Evolutionary conservation across 805 yeast species (phyloP), one percentile per base, ranked within the genome.

Genomic region (Kodamaea kakaduensis): DNA sequence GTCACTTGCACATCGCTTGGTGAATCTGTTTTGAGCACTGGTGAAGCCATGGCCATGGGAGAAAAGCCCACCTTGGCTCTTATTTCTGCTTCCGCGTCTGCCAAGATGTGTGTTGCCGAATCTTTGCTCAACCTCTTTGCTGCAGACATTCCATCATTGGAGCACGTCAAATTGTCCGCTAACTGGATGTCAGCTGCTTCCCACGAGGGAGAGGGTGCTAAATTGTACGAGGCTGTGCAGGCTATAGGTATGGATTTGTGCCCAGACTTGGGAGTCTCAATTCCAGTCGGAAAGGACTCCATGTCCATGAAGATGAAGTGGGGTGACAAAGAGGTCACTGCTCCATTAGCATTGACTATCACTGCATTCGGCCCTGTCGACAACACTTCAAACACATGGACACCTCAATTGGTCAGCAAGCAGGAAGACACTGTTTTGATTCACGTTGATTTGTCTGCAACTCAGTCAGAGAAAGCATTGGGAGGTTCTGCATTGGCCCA

Each of bases 231-330:
- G 62, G 98, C 97, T 31, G 98, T 93, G 31, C 89, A 88, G 63
- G 97, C 97, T 4, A 79, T 93, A 52, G 96, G 97, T 48, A 57
- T 89, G 54, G 97, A 87, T 46, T 71, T 94, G 51, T 93, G 98
- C 64, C 97, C 97, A 15, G 90, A 77, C 41, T 73, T 93, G 46
- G 97, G 95, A 28, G 66, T 93, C 43, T 73, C 94, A 14, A 87
- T 93, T 40, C 99, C 99, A 9, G 99, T 93, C 23, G 99, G 99
- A 48, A 93, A 93, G 67, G 99, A 93, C 61, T 88, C 97, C 22
- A 88, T 93, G 96, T 88, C 97, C 15, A 90, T 93, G 98, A 87
- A 88, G 68, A 93, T 93, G 97, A 81, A 83, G 53, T 93, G 99
- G 99, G 85, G 74, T 32, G 77, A 79, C 45, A 85, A 82, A 51